Percentiles rank a stretch among this genome's conserved stretches.
These are phyloP conservation scores for Umbelopsis sp. DNA, from an alignment of 192 early-diverging fungal species.

Conservation along the genomic window DNA sequence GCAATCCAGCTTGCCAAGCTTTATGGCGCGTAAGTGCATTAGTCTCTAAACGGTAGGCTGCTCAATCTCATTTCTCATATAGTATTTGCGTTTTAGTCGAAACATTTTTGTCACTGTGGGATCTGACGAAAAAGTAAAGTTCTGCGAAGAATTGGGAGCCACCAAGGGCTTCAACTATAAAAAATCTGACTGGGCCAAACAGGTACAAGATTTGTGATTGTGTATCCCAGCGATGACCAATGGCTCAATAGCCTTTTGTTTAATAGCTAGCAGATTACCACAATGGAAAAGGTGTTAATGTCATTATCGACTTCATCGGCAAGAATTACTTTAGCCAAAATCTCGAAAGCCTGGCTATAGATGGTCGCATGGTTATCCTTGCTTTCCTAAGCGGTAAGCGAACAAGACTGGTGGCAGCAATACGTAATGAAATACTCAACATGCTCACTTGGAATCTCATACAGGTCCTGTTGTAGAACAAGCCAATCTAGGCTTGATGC, in stretches of 20 bases:
- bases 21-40: conserved; percentile 49
- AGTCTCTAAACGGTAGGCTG: background rate
- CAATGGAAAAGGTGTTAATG: conserved; percentile 67
- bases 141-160: conserved; percentile 68
- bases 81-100: conserved; percentile 23
- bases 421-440: background rate
- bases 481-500: conserved; percentile 49
- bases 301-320: conserved; percentile 76
- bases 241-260: too few species aligned
- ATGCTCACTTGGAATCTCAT: background rate
- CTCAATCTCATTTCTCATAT: background rate
- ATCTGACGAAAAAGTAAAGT: conserved; percentile 64
- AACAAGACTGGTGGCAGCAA: background rate
- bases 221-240: too few species aligned
- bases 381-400: conserved; percentile 63
- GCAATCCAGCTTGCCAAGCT: conserved; percentile 81
- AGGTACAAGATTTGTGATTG: too few species aligned
- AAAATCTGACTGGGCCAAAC: conserved; percentile 60
- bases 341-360: conserved; percentile 56
- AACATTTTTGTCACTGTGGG: conserved; percentile 75
- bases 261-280: conserved; percentile 56
- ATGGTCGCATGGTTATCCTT: conserved; percentile 78
- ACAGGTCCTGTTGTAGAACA: conserved; percentile 47
- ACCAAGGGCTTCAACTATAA: conserved; percentile 81
- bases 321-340: conserved; percentile 58